Evolutionary conservation across 148 eudicot genomes (phyloP).

Genomic region (Euryodendron excelsum): DNA sequence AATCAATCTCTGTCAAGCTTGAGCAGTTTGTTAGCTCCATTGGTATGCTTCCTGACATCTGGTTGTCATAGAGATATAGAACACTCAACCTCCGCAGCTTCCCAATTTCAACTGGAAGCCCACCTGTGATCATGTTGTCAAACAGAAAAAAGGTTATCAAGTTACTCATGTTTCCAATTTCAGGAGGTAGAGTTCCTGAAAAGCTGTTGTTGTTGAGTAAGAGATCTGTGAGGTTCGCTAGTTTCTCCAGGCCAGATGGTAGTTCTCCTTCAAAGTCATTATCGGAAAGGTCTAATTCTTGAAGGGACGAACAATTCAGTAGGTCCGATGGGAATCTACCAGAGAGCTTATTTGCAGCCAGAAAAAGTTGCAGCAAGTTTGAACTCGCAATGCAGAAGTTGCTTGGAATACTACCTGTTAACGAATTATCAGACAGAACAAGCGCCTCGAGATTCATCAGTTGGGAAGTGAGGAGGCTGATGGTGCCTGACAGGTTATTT

Average conservation of each 20-base stretch:
- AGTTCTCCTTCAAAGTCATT: conserved; percentile 57
- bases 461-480: conserved; percentile 35
- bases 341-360: conserved; percentile 51
- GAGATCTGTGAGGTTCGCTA: conserved; percentile 67
- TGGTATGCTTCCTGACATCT: conserved; percentile 70
- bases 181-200: conserved; percentile 56
- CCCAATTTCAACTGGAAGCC: conserved; percentile 64
- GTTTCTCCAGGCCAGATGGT: conserved; percentile 50
- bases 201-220: conserved; percentile 83
- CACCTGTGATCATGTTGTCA: conserved; percentile 64
- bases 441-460: conserved; percentile 56
- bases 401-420: conserved; percentile 44
- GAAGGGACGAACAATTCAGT: conserved; percentile 54
- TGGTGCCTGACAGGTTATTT: conserved; percentile 63
- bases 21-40: conserved; percentile 70
- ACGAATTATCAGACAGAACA: conserved; percentile 49
- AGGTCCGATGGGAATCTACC: conserved; percentile 59
- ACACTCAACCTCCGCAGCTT: conserved; percentile 51
- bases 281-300: conserved; percentile 65
- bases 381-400: conserved; percentile 50
- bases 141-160: conserved; percentile 51
- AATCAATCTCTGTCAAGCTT: conserved; percentile 61
- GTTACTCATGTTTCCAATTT: conserved; percentile 71
- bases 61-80: conserved; percentile 81
- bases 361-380: conserved; percentile 41